Base-by-base conservation (phyloP, 2,329 filamentous ascomycete species). In the Fusarium duplospermum region DNA sequence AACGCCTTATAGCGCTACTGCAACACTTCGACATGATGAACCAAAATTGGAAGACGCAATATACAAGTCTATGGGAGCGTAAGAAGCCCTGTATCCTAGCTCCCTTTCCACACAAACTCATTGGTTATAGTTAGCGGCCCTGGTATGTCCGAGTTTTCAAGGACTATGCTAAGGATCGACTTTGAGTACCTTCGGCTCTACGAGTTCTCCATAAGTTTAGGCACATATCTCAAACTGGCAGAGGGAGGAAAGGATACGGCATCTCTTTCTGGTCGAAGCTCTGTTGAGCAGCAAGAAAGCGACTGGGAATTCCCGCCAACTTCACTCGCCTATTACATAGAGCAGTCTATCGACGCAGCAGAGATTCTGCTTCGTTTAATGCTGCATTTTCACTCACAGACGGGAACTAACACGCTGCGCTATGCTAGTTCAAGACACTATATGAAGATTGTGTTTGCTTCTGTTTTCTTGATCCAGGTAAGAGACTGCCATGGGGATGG, bases 151-250 rank as follows among this genome's bases (percentile, higher is more conserved):
- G 20, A 35, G 9, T 69, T 69, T 9, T 56, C 56, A 36, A 50
- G 47, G n/a, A 16, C 31, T 4, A 69, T 66, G 59, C 24, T 67
- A 3, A 31, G n/a, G 8, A 33, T 42, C 10, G 65, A 67, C 24
- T 67, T 64, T 36, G 65, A 67, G 33, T 69, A 65, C 36, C 66
- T 65, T 14, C 56, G 62, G 7, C 62, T 69, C 13, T 65, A 67
- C 40, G 65, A 67, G 40, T 67, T 67, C 22, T 67, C 65, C 10
- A 47, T 54, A 1, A 59, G 50, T 18, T 52, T 67, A 5, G 65
- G 65, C 24, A 45, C 65, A 18, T 67, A 42, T 35, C 50, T 59
- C 1, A 67, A 45, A 42, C n/a, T 59, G 2, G 22, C 35, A 8
- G 35, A 16, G 13, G 18, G n/a, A 1, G 31, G 50, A 20, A 42